A percentile compares a stretch with the other conserved stretches of the same genome.
These are phyloP conservation scores for Pestalotiopsis sp. DNA, from an alignment of 2,329 filamentous ascomycete species.

Conservation along the genomic window DNA sequence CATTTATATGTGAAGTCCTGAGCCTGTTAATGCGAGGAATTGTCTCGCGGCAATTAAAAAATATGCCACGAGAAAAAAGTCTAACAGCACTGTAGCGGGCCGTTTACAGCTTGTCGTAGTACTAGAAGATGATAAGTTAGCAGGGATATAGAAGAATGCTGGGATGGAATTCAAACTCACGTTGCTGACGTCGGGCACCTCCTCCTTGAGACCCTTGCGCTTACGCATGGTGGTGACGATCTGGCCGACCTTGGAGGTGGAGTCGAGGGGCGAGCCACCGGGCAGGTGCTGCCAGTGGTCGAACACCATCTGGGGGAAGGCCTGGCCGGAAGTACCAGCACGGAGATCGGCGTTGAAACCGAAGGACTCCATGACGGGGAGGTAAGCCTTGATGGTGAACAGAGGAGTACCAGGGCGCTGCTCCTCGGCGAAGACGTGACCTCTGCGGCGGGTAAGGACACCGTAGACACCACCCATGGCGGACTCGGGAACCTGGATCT, in stretches of 20 bases:
- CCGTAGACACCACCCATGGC: slow-evolving; percentile 99
- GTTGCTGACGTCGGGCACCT: slow-evolving; percentile 92
- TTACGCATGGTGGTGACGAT: slow-evolving; percentile 91
- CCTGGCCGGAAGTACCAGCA: slow-evolving; percentile 90
- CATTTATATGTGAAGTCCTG: slow-evolving; percentile 27
- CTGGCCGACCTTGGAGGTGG: slow-evolving; percentile 77
- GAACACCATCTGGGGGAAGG: slow-evolving; percentile 98
- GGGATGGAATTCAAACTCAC: slow-evolving; percentile 62
- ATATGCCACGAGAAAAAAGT: slow-evolving; percentile 47
- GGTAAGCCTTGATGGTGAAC: slow-evolving; percentile 98
- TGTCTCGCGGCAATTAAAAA: slow-evolving; percentile 45
- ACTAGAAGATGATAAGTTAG: slow-evolving; percentile 62
- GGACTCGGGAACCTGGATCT: slow-evolving; percentile 97
- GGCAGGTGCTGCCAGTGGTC: slow-evolving; percentile 98
- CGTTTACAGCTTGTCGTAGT: slow-evolving; percentile 98
- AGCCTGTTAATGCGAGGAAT: slow-evolving; percentile 31
- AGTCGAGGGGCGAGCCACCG: slow-evolving; percentile 89
- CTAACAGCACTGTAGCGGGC: slow-evolving; percentile 46
- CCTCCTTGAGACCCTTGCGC: slow-evolving; percentile 99
- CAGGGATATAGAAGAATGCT: slow-evolving; percentile 7
- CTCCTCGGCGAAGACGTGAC: slow-evolving; percentile 98
- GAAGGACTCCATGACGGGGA: slow-evolving; percentile 96
- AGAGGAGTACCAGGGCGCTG: slow-evolving; percentile 98
- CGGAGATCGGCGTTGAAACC: slow-evolving; percentile 99
- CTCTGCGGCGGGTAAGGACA: slow-evolving; percentile 95